These are phyloP conservation scores for Zostera marina DNA, from an alignment of 116 monocot genomes.

Conservation along the genomic window DNA sequence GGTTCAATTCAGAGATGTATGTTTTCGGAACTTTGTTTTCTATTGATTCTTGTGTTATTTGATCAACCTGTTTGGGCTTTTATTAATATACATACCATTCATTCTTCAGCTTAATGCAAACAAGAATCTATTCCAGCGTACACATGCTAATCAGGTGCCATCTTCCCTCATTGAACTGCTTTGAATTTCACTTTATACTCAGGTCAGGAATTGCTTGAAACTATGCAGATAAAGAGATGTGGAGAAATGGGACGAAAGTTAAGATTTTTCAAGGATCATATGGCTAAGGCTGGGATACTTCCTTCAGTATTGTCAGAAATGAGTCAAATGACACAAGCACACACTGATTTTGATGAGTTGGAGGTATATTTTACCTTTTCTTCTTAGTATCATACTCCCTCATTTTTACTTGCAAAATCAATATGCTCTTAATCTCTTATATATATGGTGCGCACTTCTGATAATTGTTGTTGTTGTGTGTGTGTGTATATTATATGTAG, in stretches of 20 bases:
- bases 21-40: neutral
- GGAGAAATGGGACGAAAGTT: slow-evolving; percentile 97
- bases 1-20: slow-evolving; percentile 93
- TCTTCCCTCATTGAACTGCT: neutral
- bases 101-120: slow-evolving; percentile 98
- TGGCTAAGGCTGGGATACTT: slow-evolving; percentile 67
- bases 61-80: neutral
- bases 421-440: slow-evolving; percentile 10
- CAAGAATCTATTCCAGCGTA: slow-evolving; percentile 90
- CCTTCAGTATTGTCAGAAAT: slow-evolving; percentile 23
- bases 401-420: too few relatives aligned
- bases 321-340: slow-evolving; percentile 8
- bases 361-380: slow-evolving; percentile 41
- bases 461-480: too few relatives aligned
- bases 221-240: slow-evolving; percentile 81
- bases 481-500: too few relatives aligned
- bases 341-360: slow-evolving; percentile 70
- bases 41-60: neutral
- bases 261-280: slow-evolving; percentile 82
- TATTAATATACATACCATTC: slow-evolving; percentile 6
- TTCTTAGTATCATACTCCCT: too few relatives aligned
- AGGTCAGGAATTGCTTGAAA: neutral
- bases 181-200: neutral
- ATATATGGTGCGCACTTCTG: too few relatives aligned
- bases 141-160: slow-evolving; percentile 82